Evolutionary conservation across 1,139 yeast genomes (phyloP).

Genomic region (Saccharomyces hybrid): DNA sequence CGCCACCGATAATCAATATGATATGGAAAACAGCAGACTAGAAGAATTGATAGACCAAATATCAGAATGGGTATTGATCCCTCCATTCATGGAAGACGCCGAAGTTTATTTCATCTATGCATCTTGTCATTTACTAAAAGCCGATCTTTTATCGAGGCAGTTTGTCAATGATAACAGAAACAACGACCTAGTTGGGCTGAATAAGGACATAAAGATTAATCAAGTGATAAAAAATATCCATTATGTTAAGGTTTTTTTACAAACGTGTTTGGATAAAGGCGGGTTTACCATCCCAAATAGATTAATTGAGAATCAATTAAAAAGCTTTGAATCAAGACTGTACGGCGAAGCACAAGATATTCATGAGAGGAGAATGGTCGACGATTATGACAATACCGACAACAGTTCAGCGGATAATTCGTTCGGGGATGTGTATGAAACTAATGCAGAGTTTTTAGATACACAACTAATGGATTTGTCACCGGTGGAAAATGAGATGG

Average conservation of each 20-base stretch:
- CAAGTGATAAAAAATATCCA: constrained; percentile 23
- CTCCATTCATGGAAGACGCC: constrained; percentile 31
- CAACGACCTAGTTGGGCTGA: constrained; percentile 12
- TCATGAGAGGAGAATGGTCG: not conserved
- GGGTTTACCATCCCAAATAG: constrained; percentile 16
- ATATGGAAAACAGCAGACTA: constrained; percentile 7
- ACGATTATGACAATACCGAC: not conserved
- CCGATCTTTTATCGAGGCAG: constrained; percentile 19
- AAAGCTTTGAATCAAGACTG: constrained; percentile 17
- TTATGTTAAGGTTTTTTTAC: constrained; percentile 16
- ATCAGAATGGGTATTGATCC: constrained; percentile 24
- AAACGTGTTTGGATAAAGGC: constrained; percentile 15
- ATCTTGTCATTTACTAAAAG: constrained; percentile 24
- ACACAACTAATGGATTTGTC: not conserved
- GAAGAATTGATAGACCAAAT: constrained; percentile 22
- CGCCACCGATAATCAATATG: not conserved
- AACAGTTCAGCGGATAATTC: not conserved
- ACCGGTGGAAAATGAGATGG: not conserved
- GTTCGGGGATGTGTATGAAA: not conserved
- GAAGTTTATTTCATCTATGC: constrained; percentile 29
- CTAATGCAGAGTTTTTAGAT: not conserved
- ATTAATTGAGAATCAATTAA: constrained; percentile 18
- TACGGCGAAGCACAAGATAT: constrained; percentile 4
- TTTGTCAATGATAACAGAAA: constrained; percentile 6
- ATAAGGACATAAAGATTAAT: constrained; percentile 21